phyloP scores from a whole-genome alignment of 2,329 filamentous ascomycete species.

The Scedosporium boydii region DNA sequence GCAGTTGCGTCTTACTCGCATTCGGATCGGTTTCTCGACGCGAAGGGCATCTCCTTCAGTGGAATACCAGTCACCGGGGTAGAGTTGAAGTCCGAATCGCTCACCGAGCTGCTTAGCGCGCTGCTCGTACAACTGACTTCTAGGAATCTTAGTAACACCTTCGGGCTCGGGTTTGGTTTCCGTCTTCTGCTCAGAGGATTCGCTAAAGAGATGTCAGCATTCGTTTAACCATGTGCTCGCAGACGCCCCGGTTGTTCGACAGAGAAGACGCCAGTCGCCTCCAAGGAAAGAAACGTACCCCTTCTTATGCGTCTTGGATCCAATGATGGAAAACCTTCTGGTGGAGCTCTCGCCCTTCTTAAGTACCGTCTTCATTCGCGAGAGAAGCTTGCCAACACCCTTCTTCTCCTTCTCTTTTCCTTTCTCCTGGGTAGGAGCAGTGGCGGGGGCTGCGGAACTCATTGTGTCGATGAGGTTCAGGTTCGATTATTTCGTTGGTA shows the following conservation, averaged over 20 bases:
- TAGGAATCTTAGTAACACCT: conserved; percentile 13
- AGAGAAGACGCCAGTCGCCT: not conserved
- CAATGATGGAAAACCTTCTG: conserved; percentile 17
- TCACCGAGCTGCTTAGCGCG: conserved; percentile 46
- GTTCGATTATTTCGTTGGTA: no score
- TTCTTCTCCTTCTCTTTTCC: conserved; percentile 32
- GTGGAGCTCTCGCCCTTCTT: conserved; percentile 29
- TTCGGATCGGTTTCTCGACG: conserved; percentile 66
- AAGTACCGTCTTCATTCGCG: conserved; percentile 40
- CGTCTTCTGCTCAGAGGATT: not conserved
- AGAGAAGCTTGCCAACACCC: conserved; percentile 36
- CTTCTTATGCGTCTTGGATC: conserved; percentile 15
- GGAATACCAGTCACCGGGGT: conserved; percentile 42
- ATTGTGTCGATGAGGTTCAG: not conserved
- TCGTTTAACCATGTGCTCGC: not conserved
- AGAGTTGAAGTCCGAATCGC: conserved; percentile 45
- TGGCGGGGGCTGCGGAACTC: conserved; percentile 3
- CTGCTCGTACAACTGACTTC: conserved; percentile 44
- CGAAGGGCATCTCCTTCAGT: conserved; percentile 48
- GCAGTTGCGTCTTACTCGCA: conserved; percentile 70
- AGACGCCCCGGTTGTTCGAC: not conserved
- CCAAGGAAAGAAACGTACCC: conserved; percentile 13
- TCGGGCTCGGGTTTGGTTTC: conserved; percentile 16
- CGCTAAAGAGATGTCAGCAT: not conserved
- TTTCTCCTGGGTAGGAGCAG: conserved; percentile 11